Base-by-base conservation (phyloP, 2,329 filamentous ascomycete genomes). In the Catunica adiposa region DNA sequence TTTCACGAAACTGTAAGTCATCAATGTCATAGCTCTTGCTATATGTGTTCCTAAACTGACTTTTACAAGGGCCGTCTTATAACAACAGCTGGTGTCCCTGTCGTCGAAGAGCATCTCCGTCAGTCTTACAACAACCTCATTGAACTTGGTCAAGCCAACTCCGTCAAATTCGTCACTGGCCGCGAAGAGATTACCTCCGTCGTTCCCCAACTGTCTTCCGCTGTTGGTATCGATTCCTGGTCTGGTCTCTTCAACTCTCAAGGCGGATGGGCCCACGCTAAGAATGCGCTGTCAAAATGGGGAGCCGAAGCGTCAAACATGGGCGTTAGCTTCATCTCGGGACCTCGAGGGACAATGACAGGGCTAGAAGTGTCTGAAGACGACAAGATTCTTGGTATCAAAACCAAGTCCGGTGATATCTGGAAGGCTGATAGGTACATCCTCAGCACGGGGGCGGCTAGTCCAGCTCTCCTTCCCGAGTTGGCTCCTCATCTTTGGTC, bases 381-480 rank as follows among this genome's bases (percentile, higher is more conserved):
- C 1, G 60, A 51, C 9, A 38, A 34, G 42, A 23, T 55, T 2
- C 61, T 66, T 2, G 58, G 0, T 65, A 65, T 1, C 62, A 67
- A 2, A 61, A 65, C 6, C 59, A 63, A 1, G 59, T 62, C 0
- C 57, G 73, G 72, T 1, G 66, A 67, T 7, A 69, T 66, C 2
- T 60, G 84, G 3, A 65, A 65, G 1, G 81, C 80, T 1, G 74
- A 78, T 56, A 69, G 83, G 6, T 77, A 80, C 8, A 70, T 87
- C 54, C 68, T 88, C 2, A 80, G 83, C 1, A 77, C 82, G 1
- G 84, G 84, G 8, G 82, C 83, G 2, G 75, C 25, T 80, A 82
- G 46, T 73, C 80, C 14, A 76, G 75, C 23, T 73, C 77, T 55
- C 77, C 81, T 0, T 83, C 81, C 0, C 83, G 80, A 0, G 83